phyloP scores from a whole-genome alignment of 1,284 basidiomycete species.

The Leccinum griseonigrum region DNA sequence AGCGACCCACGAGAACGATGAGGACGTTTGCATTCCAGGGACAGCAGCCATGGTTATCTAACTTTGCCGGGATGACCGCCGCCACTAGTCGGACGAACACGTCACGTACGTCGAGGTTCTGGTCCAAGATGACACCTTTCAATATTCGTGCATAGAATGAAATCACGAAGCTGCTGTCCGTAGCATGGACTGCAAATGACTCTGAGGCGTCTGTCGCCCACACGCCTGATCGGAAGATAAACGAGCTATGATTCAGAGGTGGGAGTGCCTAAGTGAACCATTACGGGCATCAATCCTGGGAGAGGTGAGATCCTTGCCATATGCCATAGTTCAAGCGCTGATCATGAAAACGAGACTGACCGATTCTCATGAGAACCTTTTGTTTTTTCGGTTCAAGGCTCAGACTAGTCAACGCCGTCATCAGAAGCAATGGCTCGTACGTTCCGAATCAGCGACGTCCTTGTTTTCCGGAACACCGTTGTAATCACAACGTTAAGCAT shows the following conservation, averaged over 20 bases:
- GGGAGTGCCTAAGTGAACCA: neutral
- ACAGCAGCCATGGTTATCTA: slow-evolving; percentile 1
- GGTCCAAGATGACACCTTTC: slow-evolving; percentile 1
- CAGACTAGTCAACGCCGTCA: neutral
- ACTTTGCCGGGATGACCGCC: neutral
- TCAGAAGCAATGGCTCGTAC: neutral
- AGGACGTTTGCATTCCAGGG: slow-evolving; percentile 5
- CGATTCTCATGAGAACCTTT: neutral
- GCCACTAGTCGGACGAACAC: slow-evolving; percentile 20
- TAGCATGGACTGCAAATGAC: slow-evolving; percentile 12
- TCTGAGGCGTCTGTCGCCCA: slow-evolving; percentile 9
- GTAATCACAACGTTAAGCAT: slow-evolving; percentile 2
- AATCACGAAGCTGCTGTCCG: slow-evolving; percentile 14
- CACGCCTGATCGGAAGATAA: slow-evolving; percentile 12
- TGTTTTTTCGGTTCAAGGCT: neutral
- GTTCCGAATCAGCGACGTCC: neutral
- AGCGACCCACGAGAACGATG: slow-evolving; percentile 4
- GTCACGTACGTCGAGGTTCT: slow-evolving; percentile 8
- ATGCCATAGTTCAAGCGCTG: slow-evolving; percentile 13
- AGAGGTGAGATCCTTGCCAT: slow-evolving; percentile 8
- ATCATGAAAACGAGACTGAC: slow-evolving; percentile 22
- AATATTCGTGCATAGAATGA: slow-evolving; percentile 10
- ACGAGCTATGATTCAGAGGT: slow-evolving; percentile 1
- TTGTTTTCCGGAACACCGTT: neutral
- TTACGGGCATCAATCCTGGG: slow-evolving; percentile 7